phyloP scores from a whole-genome alignment of 768 basidiomycete species.

The Dictyophora rubrovolvata region DNA sequence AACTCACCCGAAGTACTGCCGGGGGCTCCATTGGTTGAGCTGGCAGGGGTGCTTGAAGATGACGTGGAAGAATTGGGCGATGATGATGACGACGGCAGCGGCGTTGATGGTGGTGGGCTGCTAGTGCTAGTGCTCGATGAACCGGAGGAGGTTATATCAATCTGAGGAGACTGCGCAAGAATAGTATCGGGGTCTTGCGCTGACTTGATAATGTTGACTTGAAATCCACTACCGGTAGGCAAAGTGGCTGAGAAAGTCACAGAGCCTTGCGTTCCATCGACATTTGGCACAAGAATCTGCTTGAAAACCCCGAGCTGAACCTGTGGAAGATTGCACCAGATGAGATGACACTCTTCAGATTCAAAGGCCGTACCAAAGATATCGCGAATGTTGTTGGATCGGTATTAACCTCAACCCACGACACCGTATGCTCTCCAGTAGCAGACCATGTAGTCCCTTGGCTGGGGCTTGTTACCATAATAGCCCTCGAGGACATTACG shows the following conservation, averaged over 20 bases:
- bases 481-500: conserved; percentile 51
- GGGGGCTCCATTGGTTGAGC: not conserved
- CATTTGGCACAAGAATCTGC: conserved; percentile 46
- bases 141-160: conserved; percentile 29
- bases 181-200: conserved; percentile 37
- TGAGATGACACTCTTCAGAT: not conserved
- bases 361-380: conserved; percentile 54
- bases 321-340: conserved; percentile 19
- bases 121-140: conserved; percentile 10
- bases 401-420: conserved; percentile 56
- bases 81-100: conserved; percentile 11
- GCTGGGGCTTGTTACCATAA: conserved; percentile 46
- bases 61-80: conserved; percentile 14
- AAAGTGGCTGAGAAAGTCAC: conserved; percentile 32
- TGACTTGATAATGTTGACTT: conserved; percentile 59
- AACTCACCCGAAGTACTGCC: not conserved
- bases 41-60: not conserved
- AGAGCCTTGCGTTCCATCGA: conserved; percentile 35
- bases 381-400: conserved; percentile 62
- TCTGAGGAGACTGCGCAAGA: conserved; percentile 61
- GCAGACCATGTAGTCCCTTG: conserved; percentile 44
- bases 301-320: conserved; percentile 22
- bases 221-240: conserved; percentile 52
- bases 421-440: conserved; percentile 39
- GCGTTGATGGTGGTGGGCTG: conserved; percentile 9